Base-by-base conservation (phyloP, 2,329 filamentous ascomycete species). In the Fusarium sp. region DNA sequence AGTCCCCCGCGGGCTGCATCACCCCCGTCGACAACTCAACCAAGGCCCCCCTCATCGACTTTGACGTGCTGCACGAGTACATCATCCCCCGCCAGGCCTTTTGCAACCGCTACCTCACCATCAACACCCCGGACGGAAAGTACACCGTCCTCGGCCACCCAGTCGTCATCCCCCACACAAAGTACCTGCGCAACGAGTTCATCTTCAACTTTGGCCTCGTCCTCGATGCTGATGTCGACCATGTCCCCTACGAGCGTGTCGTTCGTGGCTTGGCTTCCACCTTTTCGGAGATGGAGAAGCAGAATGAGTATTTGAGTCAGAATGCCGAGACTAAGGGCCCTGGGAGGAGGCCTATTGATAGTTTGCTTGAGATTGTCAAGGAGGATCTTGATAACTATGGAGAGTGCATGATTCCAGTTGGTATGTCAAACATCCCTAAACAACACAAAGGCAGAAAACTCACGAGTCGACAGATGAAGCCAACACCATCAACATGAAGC, bases 131-230 rank as follows among this genome's bases (percentile, higher is more conserved):
- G 0, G 88, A 90, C 64, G 87, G 87, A 75, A 90, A 90, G 74
- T 93, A 95, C 82, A 91, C 92, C 66, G 91, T 99, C 64, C 88
- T 99, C 36, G 94, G 95, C 17, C 94, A 95, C 78, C 96, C 96
- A 0, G 92, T 98, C 62, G 96, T 94, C 80, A 94, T 98, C 79
- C 91, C 92, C 60, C 90, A 95, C 73, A 89, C 91, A 64, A 92
- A 92, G 75, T 98, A 98, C 80, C 91, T 93, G 79, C 92, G 96
- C 67, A 98, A 98, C 83, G 94, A 97, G 82, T 98, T 98, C 86
- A 98, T 98, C 80, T 99, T 98, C 89, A 98, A 98, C 83, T 98
- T 98, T 80, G 95, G 94, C 67, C 87, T 98, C 51, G 92, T 98
- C 31, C 87, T 98, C 58, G 89, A 93, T 59, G 83, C 83, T 55